A percentile compares a stretch with the other conserved stretches of the same genome.
Evolutionary conservation across 305 asterid species (phyloP).

Genomic region (Plantago lanceolata): DNA sequence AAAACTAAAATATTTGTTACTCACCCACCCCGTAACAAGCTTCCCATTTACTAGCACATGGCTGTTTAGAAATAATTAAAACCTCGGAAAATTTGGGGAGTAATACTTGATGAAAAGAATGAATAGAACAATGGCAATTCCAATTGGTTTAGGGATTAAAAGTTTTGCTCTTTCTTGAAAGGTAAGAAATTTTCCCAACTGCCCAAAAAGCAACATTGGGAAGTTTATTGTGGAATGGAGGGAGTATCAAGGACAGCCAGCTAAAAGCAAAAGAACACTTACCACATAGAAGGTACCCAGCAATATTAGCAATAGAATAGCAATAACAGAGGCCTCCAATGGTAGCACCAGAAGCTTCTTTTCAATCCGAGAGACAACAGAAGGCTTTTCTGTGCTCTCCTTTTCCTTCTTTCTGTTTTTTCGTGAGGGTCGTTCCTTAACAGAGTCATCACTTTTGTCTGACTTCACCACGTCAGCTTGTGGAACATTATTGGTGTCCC

Average conservation of each 20-base stretch:
- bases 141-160: too few relatives aligned
- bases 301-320: constrained; percentile 69
- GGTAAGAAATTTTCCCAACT: too few relatives aligned
- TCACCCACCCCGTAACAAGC: too few relatives aligned
- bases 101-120: too few relatives aligned
- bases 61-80: too few relatives aligned
- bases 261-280: constrained; percentile 26
- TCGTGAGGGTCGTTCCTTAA: constrained; percentile 65
- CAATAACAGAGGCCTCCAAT: constrained; percentile 66
- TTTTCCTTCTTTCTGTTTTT: constrained; percentile 75
- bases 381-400: constrained; percentile 46
- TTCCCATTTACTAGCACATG: too few relatives aligned
- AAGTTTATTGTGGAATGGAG: too few relatives aligned
- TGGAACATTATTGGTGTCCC: constrained; percentile 47
- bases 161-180: too few relatives aligned
- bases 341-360: constrained; percentile 68
- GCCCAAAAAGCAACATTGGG: too few relatives aligned
- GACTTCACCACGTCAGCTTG: constrained; percentile 52
- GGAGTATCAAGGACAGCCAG: too few relatives aligned
- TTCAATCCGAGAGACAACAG: constrained; percentile 48
- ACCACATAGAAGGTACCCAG: constrained; percentile 96
- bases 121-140: too few relatives aligned
- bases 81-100: too few relatives aligned
- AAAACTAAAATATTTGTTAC: background rate
- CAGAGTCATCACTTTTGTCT: constrained; percentile 55